These are phyloP conservation scores for Blastocystis sp. DNA, from an alignment of 352 stramenopile genomes.

Conservation along the genomic window DNA sequence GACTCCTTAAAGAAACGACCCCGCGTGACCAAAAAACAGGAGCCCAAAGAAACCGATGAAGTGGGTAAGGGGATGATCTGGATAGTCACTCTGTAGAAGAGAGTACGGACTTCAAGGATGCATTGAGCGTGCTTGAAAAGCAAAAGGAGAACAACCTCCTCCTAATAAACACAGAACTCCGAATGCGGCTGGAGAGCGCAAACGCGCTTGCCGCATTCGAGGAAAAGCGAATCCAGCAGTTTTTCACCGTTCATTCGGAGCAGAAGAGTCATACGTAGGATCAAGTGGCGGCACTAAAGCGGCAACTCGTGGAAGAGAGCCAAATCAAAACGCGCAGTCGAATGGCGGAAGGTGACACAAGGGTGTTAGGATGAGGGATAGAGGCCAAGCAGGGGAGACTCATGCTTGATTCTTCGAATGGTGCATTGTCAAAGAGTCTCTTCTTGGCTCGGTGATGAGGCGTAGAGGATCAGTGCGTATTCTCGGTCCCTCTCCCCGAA, in stretches of 20 bases:
- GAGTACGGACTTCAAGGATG: slow-evolving; percentile 37
- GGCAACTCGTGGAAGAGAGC: slow-evolving; percentile 14
- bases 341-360: not conserved
- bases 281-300: slow-evolving; percentile 13
- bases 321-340: slow-evolving; percentile 48
- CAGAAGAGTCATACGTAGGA: not conserved
- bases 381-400: not conserved
- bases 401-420: not conserved
- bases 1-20: slow-evolving; percentile 16
- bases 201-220: slow-evolving; percentile 47
- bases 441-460: not conserved
- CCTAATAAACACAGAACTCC: slow-evolving; percentile 39
- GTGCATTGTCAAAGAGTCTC: slow-evolving; percentile 17
- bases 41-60: slow-evolving; percentile 16
- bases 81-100: slow-evolving; percentile 1
- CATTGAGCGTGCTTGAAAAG: slow-evolving; percentile 33
- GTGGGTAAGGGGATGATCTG: not conserved
- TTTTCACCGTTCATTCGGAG: slow-evolving; percentile 5
- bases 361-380: not conserved
- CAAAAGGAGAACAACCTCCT: slow-evolving; percentile 33
- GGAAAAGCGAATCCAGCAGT: slow-evolving; percentile 42
- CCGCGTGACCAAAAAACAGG: not conserved
- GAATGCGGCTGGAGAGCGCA: slow-evolving; percentile 52
- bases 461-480: slow-evolving; percentile 39
- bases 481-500: slow-evolving; percentile 44